Evolutionary conservation across 306 rosid genomes (phyloP).

Genomic region (Fragaria nilgerrensis): DNA sequence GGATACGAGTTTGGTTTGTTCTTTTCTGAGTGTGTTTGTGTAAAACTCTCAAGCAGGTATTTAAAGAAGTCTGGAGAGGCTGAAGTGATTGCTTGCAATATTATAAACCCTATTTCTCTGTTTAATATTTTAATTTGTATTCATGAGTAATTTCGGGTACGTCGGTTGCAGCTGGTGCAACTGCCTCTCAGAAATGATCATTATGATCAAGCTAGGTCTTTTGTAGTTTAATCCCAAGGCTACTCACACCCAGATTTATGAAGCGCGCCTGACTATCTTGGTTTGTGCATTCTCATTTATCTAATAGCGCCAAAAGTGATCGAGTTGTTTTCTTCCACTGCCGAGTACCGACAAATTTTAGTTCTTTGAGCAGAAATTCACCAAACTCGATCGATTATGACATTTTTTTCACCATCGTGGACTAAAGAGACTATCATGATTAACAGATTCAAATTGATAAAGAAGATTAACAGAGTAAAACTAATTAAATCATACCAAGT

Average conservation of each 20-base stretch:
- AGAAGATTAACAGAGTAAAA: no score
- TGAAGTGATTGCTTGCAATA: background rate
- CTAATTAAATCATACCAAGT: no score
- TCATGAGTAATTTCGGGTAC: slow-evolving; percentile 22
- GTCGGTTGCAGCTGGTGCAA: slow-evolving; percentile 35
- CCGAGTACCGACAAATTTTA: background rate
- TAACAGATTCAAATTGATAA: no score
- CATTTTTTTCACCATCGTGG: background rate
- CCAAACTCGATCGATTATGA: background rate
- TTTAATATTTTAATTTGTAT: background rate
- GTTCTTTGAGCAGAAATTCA: background rate
- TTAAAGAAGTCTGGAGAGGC: slow-evolving; percentile 33
- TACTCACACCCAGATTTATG: slow-evolving; percentile 6
- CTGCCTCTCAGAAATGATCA: slow-evolving; percentile 21
- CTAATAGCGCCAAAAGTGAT: background rate
- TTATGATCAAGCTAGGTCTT: slow-evolving; percentile 11
- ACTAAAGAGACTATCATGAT: background rate
- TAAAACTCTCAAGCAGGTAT: slow-evolving; percentile 30
- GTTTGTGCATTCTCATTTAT: slow-evolving; percentile 9
- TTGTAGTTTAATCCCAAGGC: slow-evolving; percentile 18
- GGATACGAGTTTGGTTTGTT: background rate
- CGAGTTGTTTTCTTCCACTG: background rate
- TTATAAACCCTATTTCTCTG: slow-evolving; percentile 13
- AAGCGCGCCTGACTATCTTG: slow-evolving; percentile 22
- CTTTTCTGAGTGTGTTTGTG: background rate